These are phyloP conservation scores for Stygiomarasmius scandens DNA, from an alignment of 1,284 basidiomycete genomes.

Conservation along the genomic window DNA sequence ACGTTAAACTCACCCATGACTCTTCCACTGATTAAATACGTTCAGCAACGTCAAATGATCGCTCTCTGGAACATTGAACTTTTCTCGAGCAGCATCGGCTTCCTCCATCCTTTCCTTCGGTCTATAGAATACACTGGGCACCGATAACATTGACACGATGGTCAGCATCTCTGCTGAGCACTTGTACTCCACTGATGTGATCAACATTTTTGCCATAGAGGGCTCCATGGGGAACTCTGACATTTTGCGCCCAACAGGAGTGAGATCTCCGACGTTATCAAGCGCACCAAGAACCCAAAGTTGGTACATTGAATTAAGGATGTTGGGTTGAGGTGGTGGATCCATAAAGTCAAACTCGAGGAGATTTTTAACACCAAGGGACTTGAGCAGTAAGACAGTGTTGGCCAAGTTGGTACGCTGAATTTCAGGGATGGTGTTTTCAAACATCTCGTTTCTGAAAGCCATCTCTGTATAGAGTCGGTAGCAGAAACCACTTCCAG, in stretches of 20 bases:
- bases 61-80: slow-evolving; percentile 98
- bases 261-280: slow-evolving; percentile 97
- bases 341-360: slow-evolving; percentile 99
- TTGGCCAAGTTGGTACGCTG: slow-evolving; percentile 97
- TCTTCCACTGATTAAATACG: slow-evolving; percentile 98
- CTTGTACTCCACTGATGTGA: slow-evolving; percentile 90
- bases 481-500: slow-evolving; percentile 94
- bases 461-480: slow-evolving; percentile 88
- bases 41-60: slow-evolving; percentile 96
- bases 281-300: slow-evolving; percentile 98
- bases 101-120: slow-evolving; percentile 96
- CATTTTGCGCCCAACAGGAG: slow-evolving; percentile 92
- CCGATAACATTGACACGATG: slow-evolving; percentile 98
- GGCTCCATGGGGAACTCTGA: slow-evolving; percentile 99
- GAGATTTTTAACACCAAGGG: slow-evolving; percentile 94
- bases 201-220: slow-evolving; percentile 97
- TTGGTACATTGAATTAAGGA: slow-evolving; percentile 98
- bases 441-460: slow-evolving; percentile 86
- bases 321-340: slow-evolving; percentile 93
- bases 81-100: slow-evolving; percentile 94
- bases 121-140: slow-evolving; percentile 95
- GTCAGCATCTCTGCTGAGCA: slow-evolving; percentile 97
- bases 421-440: slow-evolving; percentile 97
- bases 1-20: slow-evolving; percentile 73
- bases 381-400: slow-evolving; percentile 93